Conservation (phyloP, 2,329 filamentous ascomycete genomes). For the Metarhizium guizhouense region DNA sequence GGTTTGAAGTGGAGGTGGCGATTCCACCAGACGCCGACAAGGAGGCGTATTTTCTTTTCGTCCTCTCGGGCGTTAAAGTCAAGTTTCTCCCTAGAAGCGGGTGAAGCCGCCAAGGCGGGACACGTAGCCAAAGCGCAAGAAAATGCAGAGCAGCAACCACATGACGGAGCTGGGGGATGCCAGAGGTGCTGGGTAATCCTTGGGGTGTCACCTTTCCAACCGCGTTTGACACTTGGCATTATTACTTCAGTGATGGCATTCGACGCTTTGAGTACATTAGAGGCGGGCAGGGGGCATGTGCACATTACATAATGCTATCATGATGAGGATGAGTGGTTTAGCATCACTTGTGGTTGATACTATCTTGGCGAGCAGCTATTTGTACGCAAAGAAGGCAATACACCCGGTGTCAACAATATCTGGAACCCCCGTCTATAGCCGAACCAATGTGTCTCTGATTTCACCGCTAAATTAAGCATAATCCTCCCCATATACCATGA, state of each 20-base stretch:
- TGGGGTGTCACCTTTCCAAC: background rate
- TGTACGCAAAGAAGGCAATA: no score
- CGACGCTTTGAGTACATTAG: no score
- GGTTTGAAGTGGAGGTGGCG: conserved; percentile 34
- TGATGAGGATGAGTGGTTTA: background rate
- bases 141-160: background rate
- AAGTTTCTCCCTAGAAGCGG: conserved; percentile 21
- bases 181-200: background rate
- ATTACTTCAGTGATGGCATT: background rate
- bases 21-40: conserved; percentile 30
- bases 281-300: background rate
- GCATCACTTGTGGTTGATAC: background rate
- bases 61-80: conserved; percentile 37
- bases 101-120: background rate
- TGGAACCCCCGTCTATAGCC: no score
- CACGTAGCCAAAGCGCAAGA: background rate
- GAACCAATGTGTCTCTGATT: no score
- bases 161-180: background rate
- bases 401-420: no score
- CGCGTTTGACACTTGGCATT: background rate
- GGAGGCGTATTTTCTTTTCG: conserved; percentile 42
- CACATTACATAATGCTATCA: background rate
- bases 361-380: no score
- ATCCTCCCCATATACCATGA: no score
- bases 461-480: no score